Evolutionary conservation across 1,139 yeast genomes (phyloP).

Genomic region (Diutina neorugosa): DNA sequence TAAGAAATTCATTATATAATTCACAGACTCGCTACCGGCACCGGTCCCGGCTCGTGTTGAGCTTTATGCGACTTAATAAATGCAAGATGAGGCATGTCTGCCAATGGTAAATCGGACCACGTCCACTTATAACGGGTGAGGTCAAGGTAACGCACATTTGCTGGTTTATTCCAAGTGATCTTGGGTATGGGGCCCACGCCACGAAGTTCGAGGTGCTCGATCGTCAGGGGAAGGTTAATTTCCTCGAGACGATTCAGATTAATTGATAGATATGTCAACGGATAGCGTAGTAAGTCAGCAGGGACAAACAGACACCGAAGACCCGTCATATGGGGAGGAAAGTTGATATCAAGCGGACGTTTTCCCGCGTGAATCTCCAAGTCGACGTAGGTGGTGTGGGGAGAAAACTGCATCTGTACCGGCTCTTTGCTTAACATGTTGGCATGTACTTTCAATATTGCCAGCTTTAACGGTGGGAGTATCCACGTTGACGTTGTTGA

Average conservation of each 20-base stretch:
- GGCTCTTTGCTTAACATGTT: background rate
- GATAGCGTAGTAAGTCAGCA: background rate
- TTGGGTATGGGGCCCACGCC: background rate
- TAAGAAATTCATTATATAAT: no score
- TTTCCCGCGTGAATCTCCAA: background rate
- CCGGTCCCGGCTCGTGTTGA: background rate
- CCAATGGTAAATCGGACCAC: background rate
- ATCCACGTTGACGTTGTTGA: background rate
- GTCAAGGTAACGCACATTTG: background rate
- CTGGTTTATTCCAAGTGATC: background rate
- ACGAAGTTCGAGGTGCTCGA: background rate
- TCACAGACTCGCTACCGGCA: background rate
- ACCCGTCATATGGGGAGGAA: background rate
- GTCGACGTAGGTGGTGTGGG: background rate
- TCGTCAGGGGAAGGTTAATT: background rate
- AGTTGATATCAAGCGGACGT: background rate
- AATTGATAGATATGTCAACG: background rate
- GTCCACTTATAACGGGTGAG: background rate
- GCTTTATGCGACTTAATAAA: background rate
- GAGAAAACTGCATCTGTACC: background rate
- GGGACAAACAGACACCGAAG: constrained; percentile 1
- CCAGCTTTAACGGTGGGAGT: background rate
- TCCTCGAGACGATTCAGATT: background rate
- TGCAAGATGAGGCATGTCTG: background rate
- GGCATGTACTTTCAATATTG: background rate